A percentile compares a stretch with the other conserved stretches of the same genome.
These are phyloP conservation scores for Phytophthora colocasiae DNA, from an alignment of 352 stramenopile species.

Conservation along the genomic window DNA sequence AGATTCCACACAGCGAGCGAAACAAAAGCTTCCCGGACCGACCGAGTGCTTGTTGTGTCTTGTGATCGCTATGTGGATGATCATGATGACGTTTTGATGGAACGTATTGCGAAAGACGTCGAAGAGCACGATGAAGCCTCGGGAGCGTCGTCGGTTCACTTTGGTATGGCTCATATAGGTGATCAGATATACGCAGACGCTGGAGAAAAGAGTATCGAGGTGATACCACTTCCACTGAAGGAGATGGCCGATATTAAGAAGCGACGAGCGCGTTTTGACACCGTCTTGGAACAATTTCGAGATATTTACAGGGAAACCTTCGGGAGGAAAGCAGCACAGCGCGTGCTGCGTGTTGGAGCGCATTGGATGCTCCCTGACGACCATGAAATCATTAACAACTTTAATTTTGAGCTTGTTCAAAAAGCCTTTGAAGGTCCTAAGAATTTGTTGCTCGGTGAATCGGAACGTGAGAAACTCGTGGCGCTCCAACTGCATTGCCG, in stretches of 20 bases:
- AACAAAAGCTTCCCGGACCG: conserved; percentile 1
- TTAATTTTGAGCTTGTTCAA: conserved; percentile 57
- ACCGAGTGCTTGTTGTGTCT: conserved; percentile 53
- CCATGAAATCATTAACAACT: conserved; percentile 83
- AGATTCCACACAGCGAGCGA: conserved; percentile 43
- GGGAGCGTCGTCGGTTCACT: conserved; percentile 39
- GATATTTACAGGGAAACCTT: conserved; percentile 66
- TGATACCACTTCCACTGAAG: conserved; percentile 33
- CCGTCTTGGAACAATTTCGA: conserved; percentile 52
- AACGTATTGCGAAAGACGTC: conserved; percentile 44
- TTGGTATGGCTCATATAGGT: conserved; percentile 61
- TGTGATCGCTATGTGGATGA: conserved; percentile 75
- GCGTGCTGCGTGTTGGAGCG: conserved; percentile 63
- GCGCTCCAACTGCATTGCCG: conserved; percentile 61
- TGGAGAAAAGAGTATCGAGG: conserved; percentile 37
- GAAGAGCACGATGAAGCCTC: conserved; percentile 44
- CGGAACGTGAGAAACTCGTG: conserved; percentile 30
- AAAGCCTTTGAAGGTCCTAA: conserved; percentile 27
- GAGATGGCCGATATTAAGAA: conserved; percentile 27
- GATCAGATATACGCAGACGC: conserved; percentile 71
- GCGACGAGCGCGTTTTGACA: conserved; percentile 22
- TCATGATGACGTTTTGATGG: conserved; percentile 56
- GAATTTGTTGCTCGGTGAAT: not conserved
- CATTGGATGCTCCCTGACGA: conserved; percentile 87
- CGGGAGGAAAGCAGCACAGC: conserved; percentile 51